phyloP scores from a whole-genome alignment of 139 green algal genomes.

The Choricystis sp. region DNA sequence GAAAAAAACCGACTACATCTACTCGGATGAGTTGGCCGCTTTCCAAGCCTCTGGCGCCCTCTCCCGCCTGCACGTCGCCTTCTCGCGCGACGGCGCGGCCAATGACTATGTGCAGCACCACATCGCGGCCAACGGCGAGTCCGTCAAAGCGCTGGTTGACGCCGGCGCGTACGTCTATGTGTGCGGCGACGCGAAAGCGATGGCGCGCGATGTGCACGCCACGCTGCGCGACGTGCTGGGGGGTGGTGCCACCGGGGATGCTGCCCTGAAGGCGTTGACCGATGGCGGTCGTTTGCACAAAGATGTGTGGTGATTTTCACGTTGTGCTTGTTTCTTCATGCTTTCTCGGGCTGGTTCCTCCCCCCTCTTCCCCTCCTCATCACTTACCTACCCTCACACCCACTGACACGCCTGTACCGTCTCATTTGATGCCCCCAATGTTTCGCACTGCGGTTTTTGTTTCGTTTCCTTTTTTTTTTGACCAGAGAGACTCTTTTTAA shows the following conservation, averaged over 20 bases:
- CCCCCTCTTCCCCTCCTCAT: too few species aligned
- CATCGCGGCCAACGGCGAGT: constrained; percentile 29
- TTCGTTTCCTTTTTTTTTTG: too few species aligned
- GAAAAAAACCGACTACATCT: constrained; percentile 65
- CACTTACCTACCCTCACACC: too few species aligned
- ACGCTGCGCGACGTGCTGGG: constrained; percentile 18
- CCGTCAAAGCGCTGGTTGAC: constrained; percentile 14
- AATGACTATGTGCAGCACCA: constrained; percentile 85
- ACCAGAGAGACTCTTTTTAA: too few species aligned
- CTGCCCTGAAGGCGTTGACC: constrained; percentile 47
- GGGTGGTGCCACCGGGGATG: constrained; percentile 43
- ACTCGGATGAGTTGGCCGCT: constrained; percentile 58
- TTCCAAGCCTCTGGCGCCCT: constrained; percentile 37
- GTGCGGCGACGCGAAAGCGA: constrained; percentile 88
- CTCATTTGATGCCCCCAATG: too few species aligned
- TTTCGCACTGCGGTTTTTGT: too few species aligned
- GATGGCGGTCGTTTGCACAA: constrained; percentile 61
- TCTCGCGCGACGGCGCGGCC: constrained; percentile 32
- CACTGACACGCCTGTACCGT: too few species aligned
- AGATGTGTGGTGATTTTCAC: constrained; percentile 94
- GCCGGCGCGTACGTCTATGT: constrained; percentile 66
- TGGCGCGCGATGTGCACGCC: constrained; percentile 90
- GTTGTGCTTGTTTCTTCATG: too few species aligned
- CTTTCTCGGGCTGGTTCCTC: too few species aligned
- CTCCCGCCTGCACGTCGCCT: constrained; percentile 54